Conservation (phyloP, 352 stramenopile species). For the Aphanomyces cochlioides region DNA sequence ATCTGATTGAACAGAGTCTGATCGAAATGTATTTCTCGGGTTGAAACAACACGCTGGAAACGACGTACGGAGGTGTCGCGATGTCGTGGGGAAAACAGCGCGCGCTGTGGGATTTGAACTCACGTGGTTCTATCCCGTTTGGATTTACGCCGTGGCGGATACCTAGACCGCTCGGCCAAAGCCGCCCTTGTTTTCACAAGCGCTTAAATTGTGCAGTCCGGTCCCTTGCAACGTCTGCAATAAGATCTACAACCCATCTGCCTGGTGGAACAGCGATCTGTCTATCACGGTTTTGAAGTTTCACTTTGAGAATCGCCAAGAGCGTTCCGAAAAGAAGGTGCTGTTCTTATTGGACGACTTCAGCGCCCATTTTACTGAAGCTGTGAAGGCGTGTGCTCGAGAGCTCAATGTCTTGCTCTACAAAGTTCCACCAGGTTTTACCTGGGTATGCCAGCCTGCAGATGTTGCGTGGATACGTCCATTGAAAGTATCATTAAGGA, state of each 20-base stretch:
- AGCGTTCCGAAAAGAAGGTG: conserved; percentile 23
- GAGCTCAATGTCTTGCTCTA: conserved; percentile 34
- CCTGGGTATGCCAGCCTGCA: conserved; percentile 34
- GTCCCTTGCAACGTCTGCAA: conserved; percentile 16
- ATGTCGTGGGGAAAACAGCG: no score
- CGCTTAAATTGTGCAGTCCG: no score
- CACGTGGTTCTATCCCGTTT: no score
- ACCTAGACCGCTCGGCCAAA: no score
- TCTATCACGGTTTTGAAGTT: conserved; percentile 34
- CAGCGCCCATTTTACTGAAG: conserved; percentile 28
- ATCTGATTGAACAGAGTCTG: no score
- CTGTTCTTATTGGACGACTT: conserved; percentile 39
- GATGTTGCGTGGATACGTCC: conserved; percentile 35
- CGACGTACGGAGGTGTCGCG: no score
- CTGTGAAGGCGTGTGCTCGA: conserved; percentile 31
- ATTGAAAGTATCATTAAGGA: conserved; percentile 26
- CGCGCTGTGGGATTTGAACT: no score
- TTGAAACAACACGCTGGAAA: no score
- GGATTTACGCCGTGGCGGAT: no score
- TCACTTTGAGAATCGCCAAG: conserved; percentile 35
- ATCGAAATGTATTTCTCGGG: no score
- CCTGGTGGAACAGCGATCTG: conserved; percentile 37
- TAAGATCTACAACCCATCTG: conserved; percentile 32
- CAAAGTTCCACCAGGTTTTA: conserved; percentile 27
- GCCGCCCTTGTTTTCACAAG: no score